These are phyloP conservation scores for Colletotrichum chrysophilum DNA, from an alignment of 2,329 filamentous ascomycete genomes.

Conservation along the genomic window DNA sequence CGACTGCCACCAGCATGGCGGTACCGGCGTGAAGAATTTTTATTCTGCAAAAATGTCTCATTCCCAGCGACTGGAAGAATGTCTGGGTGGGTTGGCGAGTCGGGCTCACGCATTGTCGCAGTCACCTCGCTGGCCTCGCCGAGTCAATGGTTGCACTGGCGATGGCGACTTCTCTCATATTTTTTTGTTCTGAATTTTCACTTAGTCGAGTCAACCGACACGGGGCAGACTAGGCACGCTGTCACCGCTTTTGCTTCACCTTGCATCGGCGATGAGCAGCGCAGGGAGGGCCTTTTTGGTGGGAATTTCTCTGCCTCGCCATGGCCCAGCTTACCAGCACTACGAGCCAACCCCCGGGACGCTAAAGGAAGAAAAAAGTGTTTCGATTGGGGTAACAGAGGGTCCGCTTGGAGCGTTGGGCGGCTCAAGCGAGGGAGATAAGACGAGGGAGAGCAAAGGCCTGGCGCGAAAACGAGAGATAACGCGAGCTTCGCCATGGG, in stretches of 20 bases:
- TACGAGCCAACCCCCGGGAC: neutral
- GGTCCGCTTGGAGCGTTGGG: neutral
- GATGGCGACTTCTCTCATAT: neutral
- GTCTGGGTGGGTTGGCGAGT: neutral
- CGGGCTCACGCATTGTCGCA: slow-evolving; percentile 1
- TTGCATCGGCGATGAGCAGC: slow-evolving; percentile 7
- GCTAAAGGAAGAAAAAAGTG: neutral
- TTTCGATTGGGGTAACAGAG: slow-evolving; percentile 19
- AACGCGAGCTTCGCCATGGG: neutral
- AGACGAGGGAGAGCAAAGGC: neutral
- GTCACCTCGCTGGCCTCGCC: neutral
- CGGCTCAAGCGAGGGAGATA: slow-evolving; percentile 1
- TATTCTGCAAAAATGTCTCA: slow-evolving; percentile 11
- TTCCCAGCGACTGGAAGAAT: neutral
- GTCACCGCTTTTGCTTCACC: neutral
- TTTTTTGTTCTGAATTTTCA: neutral
- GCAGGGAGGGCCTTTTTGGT: neutral
- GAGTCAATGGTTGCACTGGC: slow-evolving; percentile 3
- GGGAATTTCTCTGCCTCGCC: neutral
- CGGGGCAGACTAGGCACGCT: neutral
- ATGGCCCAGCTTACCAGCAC: neutral
- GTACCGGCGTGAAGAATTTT: slow-evolving; percentile 6
- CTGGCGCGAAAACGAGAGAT: neutral
- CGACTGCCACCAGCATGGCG: neutral
- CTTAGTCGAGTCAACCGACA: neutral